Conservation (phyloP, 129 eudicot genomes). For the Chrysanthemum lavandulifolium region DNA sequence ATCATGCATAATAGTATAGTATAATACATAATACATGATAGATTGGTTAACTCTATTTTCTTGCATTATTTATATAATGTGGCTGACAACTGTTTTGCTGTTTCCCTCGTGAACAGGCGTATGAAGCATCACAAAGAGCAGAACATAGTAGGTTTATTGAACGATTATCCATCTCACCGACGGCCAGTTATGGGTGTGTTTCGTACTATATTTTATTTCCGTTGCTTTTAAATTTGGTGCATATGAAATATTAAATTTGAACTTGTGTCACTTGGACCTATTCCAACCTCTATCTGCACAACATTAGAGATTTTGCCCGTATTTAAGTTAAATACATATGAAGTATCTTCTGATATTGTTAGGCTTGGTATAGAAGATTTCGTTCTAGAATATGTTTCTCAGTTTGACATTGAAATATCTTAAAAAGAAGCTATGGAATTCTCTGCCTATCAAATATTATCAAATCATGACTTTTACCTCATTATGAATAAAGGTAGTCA, state of each 20-base stretch:
- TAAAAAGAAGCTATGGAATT: not conserved
- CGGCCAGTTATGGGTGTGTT: constrained; percentile 75
- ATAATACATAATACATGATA: not conserved
- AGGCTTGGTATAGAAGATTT: not conserved
- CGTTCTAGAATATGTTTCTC: not conserved
- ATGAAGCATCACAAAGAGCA: constrained; percentile 74
- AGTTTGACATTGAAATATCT: not conserved
- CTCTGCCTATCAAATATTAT: not conserved
- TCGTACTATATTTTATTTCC: not conserved
- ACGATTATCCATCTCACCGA: constrained; percentile 50
- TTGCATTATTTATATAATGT: constrained; percentile 13
- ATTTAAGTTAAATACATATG: not conserved
- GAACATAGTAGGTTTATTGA: constrained; percentile 61
- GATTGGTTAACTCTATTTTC: not conserved
- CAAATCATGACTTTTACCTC: not conserved
- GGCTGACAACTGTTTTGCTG: constrained; percentile 14
- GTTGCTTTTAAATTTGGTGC: not conserved
- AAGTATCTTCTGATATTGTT: not conserved
- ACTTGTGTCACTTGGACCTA: constrained; percentile 12
- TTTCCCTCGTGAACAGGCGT: constrained; percentile 54
- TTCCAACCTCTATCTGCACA: constrained; percentile 13
- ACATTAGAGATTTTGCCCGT: not conserved
- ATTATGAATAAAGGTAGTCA: constrained; percentile 10
- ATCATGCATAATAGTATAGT: not conserved
- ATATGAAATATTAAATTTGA: not conserved